Conservation (phyloP, 2,329 filamentous ascomycete species). For the Diaporthe velutina region DNA sequence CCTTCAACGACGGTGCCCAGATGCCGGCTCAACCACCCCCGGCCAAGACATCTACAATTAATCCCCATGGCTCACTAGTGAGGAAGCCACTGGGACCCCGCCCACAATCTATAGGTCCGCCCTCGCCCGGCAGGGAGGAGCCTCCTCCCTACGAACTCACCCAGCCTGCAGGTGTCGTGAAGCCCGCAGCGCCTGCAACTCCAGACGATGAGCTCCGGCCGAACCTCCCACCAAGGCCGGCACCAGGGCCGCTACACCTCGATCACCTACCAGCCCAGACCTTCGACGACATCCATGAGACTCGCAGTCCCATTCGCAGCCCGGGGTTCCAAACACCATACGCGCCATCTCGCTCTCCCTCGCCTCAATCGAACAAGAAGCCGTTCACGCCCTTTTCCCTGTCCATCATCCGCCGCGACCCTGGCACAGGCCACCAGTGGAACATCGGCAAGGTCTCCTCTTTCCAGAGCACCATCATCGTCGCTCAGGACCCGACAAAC, state of each 20-base stretch:
- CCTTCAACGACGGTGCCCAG: background rate
- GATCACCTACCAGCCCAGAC: slow-evolving; percentile 17
- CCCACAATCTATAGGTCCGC: slow-evolving; percentile 19
- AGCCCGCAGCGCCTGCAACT: slow-evolving; percentile 10
- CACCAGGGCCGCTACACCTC: background rate
- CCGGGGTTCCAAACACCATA: slow-evolving; percentile 22
- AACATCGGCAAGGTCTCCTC: slow-evolving; percentile 78
- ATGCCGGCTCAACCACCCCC: slow-evolving; percentile 25
- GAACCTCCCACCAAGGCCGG: slow-evolving; percentile 12
- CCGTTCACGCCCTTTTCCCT: slow-evolving; percentile 63
- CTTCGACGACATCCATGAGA: slow-evolving; percentile 29
- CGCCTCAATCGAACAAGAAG: slow-evolving; percentile 51
- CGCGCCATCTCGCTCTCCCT: slow-evolving; percentile 49
- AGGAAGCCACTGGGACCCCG: slow-evolving; percentile 41
- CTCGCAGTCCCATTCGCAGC: background rate
- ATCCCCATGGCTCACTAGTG: slow-evolving; percentile 3
- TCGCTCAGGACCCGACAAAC: slow-evolving; percentile 43
- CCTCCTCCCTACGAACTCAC: background rate
- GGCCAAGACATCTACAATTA: background rate
- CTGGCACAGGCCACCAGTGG: slow-evolving; percentile 77
- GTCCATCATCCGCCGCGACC: slow-evolving; percentile 81
- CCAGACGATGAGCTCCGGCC: background rate
- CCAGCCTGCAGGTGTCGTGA: slow-evolving; percentile 6
- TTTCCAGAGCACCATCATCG: slow-evolving; percentile 58
- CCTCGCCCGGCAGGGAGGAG: slow-evolving; percentile 30